These are phyloP conservation scores for Cyclotella kingstonii DNA, from an alignment of 108 stramenopile species.

Conservation along the genomic window DNA sequence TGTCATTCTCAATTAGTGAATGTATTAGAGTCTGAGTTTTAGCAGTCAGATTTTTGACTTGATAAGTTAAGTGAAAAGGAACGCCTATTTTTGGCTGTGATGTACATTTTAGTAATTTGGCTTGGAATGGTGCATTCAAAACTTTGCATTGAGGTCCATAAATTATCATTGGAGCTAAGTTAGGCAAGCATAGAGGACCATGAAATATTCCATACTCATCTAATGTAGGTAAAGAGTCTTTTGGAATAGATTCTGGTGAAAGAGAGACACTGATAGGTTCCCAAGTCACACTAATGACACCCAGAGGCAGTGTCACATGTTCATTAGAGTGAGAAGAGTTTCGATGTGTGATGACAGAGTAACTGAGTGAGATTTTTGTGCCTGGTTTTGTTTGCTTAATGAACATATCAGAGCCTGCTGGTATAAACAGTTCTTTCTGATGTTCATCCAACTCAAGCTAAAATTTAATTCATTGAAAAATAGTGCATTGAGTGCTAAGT, in stretches of 20 bases:
- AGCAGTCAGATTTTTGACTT: slow-evolving; percentile 58
- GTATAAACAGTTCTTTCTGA: slow-evolving; percentile 23
- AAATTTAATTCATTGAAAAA: background rate
- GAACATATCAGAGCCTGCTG: slow-evolving; percentile 10
- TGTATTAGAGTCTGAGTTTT: slow-evolving; percentile 58
- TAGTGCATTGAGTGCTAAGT: too few relatives aligned
- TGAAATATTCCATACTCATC: slow-evolving; percentile 49
- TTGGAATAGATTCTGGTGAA: slow-evolving; percentile 16
- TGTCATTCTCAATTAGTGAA: slow-evolving; percentile 30
- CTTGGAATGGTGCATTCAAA: slow-evolving; percentile 66
- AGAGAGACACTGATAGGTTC: slow-evolving; percentile 49
- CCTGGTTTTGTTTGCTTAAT: slow-evolving; percentile 19
- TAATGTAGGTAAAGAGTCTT: background rate
- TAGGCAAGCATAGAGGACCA: slow-evolving; percentile 58
- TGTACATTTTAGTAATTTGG: slow-evolving; percentile 42
- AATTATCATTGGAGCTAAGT: slow-evolving; percentile 45
- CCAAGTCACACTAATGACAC: slow-evolving; percentile 67
- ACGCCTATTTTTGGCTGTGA: slow-evolving; percentile 50
- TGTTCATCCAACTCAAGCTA: slow-evolving; percentile 15
- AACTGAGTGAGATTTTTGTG: slow-evolving; percentile 57
- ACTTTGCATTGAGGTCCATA: slow-evolving; percentile 67
- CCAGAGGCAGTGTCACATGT: slow-evolving; percentile 44
- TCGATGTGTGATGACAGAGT: slow-evolving; percentile 37
- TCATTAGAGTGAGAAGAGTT: slow-evolving; percentile 22
- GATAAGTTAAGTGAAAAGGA: slow-evolving; percentile 66